These are phyloP conservation scores for Populus hybrid DNA, from an alignment of 441 rosid species.

Conservation along the genomic window DNA sequence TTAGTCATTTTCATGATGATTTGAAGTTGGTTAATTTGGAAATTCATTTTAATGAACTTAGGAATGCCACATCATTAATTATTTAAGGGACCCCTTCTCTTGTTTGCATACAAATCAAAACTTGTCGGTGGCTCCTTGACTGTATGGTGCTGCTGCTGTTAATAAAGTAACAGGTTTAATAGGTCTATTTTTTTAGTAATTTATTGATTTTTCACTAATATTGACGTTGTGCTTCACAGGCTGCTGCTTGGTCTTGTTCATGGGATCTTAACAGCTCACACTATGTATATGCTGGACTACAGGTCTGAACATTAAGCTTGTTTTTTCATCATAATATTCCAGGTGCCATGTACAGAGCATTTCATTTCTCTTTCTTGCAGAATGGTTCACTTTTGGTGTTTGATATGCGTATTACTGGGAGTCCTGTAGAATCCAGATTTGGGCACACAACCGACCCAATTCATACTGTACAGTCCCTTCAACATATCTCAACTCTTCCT, in stretches of 20 bases:
- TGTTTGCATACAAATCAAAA: not conserved
- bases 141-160: not conserved
- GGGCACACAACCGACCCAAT: slow-evolving; percentile 73
- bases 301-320: slow-evolving; percentile 41
- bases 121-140: not conserved
- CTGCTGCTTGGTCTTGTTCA: slow-evolving; percentile 92
- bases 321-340: slow-evolving; percentile 7
- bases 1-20: not conserved
- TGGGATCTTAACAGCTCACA: slow-evolving; percentile 70
- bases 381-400: slow-evolving; percentile 70
- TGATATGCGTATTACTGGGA: slow-evolving; percentile 75
- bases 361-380: slow-evolving; percentile 30
- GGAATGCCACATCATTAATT: not conserved
- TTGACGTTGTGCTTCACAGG: slow-evolving; percentile 40
- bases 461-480: slow-evolving; percentile 64
- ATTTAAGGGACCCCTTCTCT: not conserved
- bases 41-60: not conserved
- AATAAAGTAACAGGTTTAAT: not conserved
- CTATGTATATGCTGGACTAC: slow-evolving; percentile 79
- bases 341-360: not conserved
- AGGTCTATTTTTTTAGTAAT: not conserved
- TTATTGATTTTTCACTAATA: slow-evolving; percentile 1
- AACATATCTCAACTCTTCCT: slow-evolving; percentile 25
- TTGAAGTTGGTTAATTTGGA: not conserved
- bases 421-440: slow-evolving; percentile 45